Percentiles rank a stretch among this genome's conserved stretches.
These are phyloP conservation scores for Lentinula sp. DNA, from an alignment of 768 basidiomycete genomes.

Conservation along the genomic window DNA sequence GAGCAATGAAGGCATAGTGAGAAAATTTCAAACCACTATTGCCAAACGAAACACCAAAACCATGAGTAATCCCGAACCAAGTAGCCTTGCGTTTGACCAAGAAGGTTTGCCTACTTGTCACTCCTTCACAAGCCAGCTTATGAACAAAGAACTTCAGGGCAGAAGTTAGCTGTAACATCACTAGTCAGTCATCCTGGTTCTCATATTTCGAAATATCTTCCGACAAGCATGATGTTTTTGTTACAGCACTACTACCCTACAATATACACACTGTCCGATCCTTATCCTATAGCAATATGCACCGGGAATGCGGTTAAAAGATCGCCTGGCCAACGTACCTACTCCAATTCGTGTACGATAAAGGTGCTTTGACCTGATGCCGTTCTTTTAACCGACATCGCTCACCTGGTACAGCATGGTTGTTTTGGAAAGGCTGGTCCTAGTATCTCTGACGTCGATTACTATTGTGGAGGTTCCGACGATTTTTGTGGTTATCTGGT, in stretches of 20 bases:
- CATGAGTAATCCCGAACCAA: constrained; percentile 57
- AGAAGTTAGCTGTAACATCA: constrained; percentile 59
- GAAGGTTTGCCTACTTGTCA: constrained; percentile 38
- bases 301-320: constrained; percentile 57
- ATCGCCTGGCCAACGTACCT: constrained; percentile 44
- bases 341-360: constrained; percentile 72
- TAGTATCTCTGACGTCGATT: constrained; percentile 47
- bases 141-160: constrained; percentile 32
- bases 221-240: neutral
- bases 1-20: constrained; percentile 48
- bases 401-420: constrained; percentile 47
- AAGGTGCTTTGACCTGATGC: constrained; percentile 40
- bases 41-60: constrained; percentile 25
- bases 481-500: constrained; percentile 69
- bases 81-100: constrained; percentile 62
- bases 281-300: constrained; percentile 64
- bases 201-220: neutral
- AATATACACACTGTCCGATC: constrained; percentile 61
- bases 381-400: neutral
- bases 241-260: constrained; percentile 65
- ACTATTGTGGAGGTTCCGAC: constrained; percentile 76
- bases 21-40: constrained; percentile 25
- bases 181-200: constrained; percentile 36
- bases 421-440: constrained; percentile 61
- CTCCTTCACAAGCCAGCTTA: neutral